Evolutionary conservation across 148 eudicot species (phyloP).

Genomic region (Mesembryanthemum crystallinum): DNA sequence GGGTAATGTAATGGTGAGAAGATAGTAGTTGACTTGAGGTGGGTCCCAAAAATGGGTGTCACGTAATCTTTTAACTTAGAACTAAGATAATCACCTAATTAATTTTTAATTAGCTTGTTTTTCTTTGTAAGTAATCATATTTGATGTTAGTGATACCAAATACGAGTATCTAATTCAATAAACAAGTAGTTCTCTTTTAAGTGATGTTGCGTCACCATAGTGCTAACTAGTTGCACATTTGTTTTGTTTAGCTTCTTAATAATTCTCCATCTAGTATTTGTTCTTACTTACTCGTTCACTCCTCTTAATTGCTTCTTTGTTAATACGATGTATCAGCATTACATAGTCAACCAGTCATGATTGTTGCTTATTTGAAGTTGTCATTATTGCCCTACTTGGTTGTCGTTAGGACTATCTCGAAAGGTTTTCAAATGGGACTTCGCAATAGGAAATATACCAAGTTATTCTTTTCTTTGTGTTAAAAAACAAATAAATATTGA

Average conservation of each 20-base stretch:
- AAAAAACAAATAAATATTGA: no score
- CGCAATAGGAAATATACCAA: no score
- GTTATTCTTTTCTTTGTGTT: no score
- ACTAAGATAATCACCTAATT: no score
- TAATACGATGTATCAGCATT: neutral
- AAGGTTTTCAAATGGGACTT: neutral
- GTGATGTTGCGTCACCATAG: neutral
- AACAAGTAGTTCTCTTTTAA: neutral
- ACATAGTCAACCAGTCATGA: neutral
- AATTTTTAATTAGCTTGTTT: neutral
- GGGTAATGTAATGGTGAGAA: neutral
- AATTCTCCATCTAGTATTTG: neutral
- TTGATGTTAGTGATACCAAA: neutral
- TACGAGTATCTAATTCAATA: neutral
- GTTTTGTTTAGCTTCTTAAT: neutral
- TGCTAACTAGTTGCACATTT: neutral
- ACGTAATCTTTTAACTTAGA: neutral
- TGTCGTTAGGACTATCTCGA: constrained; percentile 5
- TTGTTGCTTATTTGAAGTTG: neutral
- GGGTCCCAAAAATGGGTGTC: constrained; percentile 12
- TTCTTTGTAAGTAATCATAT: neutral
- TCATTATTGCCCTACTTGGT: neutral
- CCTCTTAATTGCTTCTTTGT: neutral
- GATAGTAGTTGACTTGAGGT: constrained; percentile 22
- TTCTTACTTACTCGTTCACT: neutral